These are phyloP conservation scores for Leishmania gerbilli DNA, from an alignment of 208 protist species.

Conservation along the genomic window DNA sequence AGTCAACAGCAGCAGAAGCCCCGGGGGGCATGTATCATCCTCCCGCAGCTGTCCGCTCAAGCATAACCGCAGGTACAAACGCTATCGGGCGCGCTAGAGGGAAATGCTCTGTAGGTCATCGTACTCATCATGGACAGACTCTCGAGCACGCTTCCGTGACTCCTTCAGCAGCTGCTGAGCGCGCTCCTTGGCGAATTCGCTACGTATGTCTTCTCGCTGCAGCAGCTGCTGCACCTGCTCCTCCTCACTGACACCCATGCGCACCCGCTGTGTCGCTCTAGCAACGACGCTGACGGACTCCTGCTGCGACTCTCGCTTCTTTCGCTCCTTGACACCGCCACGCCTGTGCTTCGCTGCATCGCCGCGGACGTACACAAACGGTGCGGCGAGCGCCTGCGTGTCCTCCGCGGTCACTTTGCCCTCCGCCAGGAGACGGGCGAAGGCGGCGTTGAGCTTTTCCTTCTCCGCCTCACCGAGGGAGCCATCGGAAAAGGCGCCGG, in stretches of 20 bases:
- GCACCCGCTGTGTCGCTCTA: conserved; percentile 65
- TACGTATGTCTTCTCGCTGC: conserved; percentile 66
- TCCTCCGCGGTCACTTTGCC: conserved; percentile 74
- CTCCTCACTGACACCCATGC: conserved; percentile 88
- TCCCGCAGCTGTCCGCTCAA: neutral
- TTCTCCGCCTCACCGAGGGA: conserved; percentile 48
- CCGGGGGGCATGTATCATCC: neutral
- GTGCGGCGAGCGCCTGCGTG: conserved; percentile 79
- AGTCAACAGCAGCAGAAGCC: neutral
- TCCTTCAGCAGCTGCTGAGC: conserved; percentile 46
- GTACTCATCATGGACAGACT: conserved; percentile 61
- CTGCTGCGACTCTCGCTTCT: conserved; percentile 58
- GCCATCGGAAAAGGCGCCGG: conserved; percentile 36
- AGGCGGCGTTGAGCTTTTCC: conserved; percentile 53
- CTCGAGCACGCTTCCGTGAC: conserved; percentile 49
- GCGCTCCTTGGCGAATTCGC: conserved; percentile 55
- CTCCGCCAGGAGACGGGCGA: conserved; percentile 52
- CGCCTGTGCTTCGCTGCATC: conserved; percentile 58
- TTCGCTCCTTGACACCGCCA: conserved; percentile 58
- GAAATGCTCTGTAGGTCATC: conserved; percentile 72
- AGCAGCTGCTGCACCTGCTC: conserved; percentile 71
- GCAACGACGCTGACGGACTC: conserved; percentile 63
- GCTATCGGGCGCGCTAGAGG: neutral
- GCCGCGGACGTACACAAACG: conserved; percentile 58
- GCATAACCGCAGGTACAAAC: neutral